Conservation (phyloP, 2,329 filamentous ascomycete genomes). For the Chrysoporthe cubensis region DNA sequence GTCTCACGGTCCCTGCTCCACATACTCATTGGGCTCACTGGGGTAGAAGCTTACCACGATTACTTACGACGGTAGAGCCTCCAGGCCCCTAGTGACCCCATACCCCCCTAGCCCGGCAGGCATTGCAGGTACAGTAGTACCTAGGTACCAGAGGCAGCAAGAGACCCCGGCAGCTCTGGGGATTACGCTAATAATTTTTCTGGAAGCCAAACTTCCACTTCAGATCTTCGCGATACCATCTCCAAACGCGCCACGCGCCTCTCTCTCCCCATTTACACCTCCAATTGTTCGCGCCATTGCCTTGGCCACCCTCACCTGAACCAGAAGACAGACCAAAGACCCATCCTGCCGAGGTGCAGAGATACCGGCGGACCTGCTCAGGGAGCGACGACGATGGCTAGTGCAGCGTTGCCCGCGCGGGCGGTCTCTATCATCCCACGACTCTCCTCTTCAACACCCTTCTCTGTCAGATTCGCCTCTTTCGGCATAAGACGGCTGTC, state of each 20-base stretch:
- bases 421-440: constrained; percentile 57
- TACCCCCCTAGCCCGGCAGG: constrained; percentile 20
- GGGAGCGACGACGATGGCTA: constrained; percentile 49
- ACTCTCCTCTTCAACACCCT: constrained; percentile 48
- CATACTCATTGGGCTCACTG: background rate
- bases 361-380: background rate
- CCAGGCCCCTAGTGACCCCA: no score
- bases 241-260: background rate
- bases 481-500: constrained; percentile 51
- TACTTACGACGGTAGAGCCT: no score
- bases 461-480: constrained; percentile 47
- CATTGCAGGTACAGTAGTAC: background rate
- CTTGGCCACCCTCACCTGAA: no score
- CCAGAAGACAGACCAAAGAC: background rate
- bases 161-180: constrained; percentile 12
- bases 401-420: constrained; percentile 40
- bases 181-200: constrained; percentile 29
- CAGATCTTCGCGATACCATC: constrained; percentile 22
- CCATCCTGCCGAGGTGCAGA: background rate
- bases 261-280: background rate
- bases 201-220: constrained; percentile 13
- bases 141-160: background rate
- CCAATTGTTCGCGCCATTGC: background rate
- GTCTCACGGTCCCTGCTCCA: constrained; percentile 15
- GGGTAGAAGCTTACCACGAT: constrained; percentile 5